Base-by-base conservation (phyloP, 345 rosid genomes). In the Murraya koenigii region DNA sequence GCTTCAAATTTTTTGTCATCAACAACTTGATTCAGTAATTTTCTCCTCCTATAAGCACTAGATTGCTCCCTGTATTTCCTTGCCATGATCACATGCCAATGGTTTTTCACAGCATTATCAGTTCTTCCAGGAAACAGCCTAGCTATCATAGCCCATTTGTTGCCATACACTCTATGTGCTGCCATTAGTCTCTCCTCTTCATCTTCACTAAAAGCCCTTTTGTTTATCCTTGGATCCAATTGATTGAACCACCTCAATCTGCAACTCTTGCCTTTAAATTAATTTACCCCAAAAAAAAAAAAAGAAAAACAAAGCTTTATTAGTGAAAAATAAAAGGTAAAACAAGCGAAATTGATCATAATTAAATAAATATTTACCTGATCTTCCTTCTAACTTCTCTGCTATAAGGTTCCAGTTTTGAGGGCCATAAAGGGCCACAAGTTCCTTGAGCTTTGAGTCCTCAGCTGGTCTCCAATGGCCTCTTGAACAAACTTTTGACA, bases 1-100 rank as follows among this genome's bases (percentile, higher is more conserved):
- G 38, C 81, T 25, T 81, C 58, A 20, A 60, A 61, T n/a, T 74
- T 77, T 78, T 64, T 78, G 28, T 76, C 82, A 44, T 44, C 49
- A 72, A 68, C 36, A 81, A 77, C 76, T 6, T 79, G 85, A 66
- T 33, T 49, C 54, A 79, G 49, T 44, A 52, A 52, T 15, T 82
- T 82, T 60, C 86, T 87, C 73, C 83, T 82, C 61, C 78, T 62
- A 56, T 74, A 84, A 69, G 85, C 84, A 71, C 8, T 80, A 33
- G 88, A 83, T 23, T 84, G 91, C 15, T 75, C 82, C 38, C 90
- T 88, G 74, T 81, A 71, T 78, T 88, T 88, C 80, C 92, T 84
- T 3, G 94, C 91, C 94, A 88, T 88, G 67, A 88, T 84, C 6
- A 90, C 94, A 87, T 90, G 94, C 92, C 92, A 90, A 7, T 87